Percentiles rank a stretch among this genome's conserved stretches.
Evolutionary conservation across 2,329 filamentous ascomycete genomes (phyloP).

Genomic region (Aschersonia sp.): DNA sequence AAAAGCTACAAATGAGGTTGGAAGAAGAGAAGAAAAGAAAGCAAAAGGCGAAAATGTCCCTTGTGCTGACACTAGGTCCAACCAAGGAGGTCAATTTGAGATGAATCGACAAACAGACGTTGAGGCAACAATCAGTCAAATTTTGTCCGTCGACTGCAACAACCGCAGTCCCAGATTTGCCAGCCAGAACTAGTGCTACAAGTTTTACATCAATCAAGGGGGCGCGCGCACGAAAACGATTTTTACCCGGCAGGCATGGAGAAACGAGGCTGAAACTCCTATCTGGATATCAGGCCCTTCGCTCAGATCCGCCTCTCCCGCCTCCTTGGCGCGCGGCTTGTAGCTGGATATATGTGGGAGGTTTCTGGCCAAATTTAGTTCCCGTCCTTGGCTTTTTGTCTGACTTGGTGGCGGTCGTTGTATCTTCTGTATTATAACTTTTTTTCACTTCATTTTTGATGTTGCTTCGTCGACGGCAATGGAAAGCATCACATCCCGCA

Average conservation of each 20-base stretch:
- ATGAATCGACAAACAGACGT: too few relatives aligned
- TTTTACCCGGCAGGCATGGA: not conserved
- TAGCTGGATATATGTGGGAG: not conserved
- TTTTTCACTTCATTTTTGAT: not conserved
- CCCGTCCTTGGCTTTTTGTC: too few relatives aligned
- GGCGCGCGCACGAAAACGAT: too few relatives aligned
- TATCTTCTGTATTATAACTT: too few relatives aligned
- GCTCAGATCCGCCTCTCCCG: not conserved
- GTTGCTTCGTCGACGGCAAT: not conserved
- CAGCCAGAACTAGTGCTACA: not conserved
- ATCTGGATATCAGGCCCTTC: not conserved
- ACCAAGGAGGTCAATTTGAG: too few relatives aligned
- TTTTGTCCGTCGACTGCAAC: too few relatives aligned
- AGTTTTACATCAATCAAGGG: not conserved
- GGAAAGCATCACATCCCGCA: not conserved
- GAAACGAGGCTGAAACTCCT: not conserved
- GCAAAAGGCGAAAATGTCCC: too few relatives aligned
- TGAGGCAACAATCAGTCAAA: too few relatives aligned
- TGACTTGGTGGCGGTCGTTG: too few relatives aligned
- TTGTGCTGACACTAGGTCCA: too few relatives aligned
- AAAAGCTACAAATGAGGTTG: not conserved
- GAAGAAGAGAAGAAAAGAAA: too few relatives aligned
- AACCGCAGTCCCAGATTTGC: not conserved
- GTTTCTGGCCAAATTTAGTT: too few relatives aligned
- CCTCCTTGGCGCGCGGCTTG: not conserved